A percentile compares a stretch with the other conserved stretches of the same genome.
Evolutionary conservation across 2,329 filamentous ascomycete genomes (phyloP).

Genomic region (Botrytis pseudocinerea): DNA sequence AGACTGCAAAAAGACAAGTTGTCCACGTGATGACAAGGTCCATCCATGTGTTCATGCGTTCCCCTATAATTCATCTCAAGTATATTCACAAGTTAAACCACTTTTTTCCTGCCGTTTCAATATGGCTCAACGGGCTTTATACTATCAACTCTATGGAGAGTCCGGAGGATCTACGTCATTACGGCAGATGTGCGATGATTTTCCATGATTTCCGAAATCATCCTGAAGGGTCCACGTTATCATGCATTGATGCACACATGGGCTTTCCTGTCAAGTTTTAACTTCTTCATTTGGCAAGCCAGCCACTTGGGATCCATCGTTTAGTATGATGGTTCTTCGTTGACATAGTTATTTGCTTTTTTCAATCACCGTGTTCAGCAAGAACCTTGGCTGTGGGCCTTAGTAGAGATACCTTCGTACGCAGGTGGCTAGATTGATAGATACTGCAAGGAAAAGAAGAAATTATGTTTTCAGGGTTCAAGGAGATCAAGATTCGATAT

Average conservation of each 20-base stretch:
- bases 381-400: not conserved
- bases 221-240: conserved; percentile 11
- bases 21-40: conserved; percentile 20
- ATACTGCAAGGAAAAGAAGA: conserved; percentile 3
- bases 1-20: not conserved
- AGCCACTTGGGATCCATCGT: not conserved
- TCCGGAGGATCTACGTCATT: conserved; percentile 22
- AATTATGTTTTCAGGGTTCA: conserved; percentile 4
- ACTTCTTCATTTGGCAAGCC: not conserved
- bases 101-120: not conserved
- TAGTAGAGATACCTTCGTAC: conserved; percentile 13
- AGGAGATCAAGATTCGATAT: conserved; percentile 5
- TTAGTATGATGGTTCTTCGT: not conserved
- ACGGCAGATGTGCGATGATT: conserved; percentile 20
- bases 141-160: not conserved
- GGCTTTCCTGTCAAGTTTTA: conserved; percentile 14
- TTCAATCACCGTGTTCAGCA: not conserved
- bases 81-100: not conserved
- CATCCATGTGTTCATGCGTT: conserved; percentile 3
- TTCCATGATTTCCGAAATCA: conserved; percentile 10
- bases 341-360: not conserved
- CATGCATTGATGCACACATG: conserved; percentile 24
- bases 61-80: conserved; percentile 5
- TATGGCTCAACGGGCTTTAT: not conserved
- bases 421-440: conserved; percentile 12